Evolutionary conservation across 352 stramenopile species (phyloP).

Genomic region (Halophytophthora batemanensis): DNA sequence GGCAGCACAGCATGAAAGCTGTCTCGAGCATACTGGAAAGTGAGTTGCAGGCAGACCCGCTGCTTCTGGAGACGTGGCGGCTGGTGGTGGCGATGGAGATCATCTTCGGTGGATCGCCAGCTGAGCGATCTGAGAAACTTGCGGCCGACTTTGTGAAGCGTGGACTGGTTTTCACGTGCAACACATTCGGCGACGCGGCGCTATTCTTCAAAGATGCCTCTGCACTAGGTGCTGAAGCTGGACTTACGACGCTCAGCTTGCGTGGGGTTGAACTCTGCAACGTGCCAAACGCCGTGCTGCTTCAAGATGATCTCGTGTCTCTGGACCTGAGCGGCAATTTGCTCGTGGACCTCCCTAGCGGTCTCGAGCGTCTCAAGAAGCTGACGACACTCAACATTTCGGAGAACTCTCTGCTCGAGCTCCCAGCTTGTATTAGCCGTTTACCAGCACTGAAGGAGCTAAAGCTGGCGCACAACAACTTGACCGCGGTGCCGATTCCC

Average conservation of each 20-base stretch:
- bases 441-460: slow-evolving; percentile 37
- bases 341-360: slow-evolving; percentile 37
- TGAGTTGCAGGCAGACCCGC: slow-evolving; percentile 30
- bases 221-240: background rate
- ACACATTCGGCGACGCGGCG: slow-evolving; percentile 28
- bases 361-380: slow-evolving; percentile 30
- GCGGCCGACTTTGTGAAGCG: slow-evolving; percentile 30
- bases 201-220: background rate
- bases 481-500: slow-evolving; percentile 23
- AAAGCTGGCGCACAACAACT: slow-evolving; percentile 59
- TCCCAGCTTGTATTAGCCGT: slow-evolving; percentile 29
- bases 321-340: slow-evolving; percentile 56
- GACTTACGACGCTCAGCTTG: slow-evolving; percentile 12
- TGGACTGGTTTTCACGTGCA: slow-evolving; percentile 29
- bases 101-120: slow-evolving; percentile 37
- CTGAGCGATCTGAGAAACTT: slow-evolving; percentile 24
- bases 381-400: slow-evolving; percentile 50
- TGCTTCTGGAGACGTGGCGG: slow-evolving; percentile 43
- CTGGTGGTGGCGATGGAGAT: slow-evolving; percentile 53
- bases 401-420: slow-evolving; percentile 45
- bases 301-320: slow-evolving; percentile 26
- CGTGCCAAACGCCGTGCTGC: slow-evolving; percentile 37
- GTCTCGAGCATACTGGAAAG: slow-evolving; percentile 33
- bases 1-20: slow-evolving; percentile 36
- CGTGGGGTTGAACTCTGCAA: slow-evolving; percentile 23